Evolutionary conservation across 345 rosid genomes (phyloP), one percentile per base, ranked within the genome.

Genomic region (Eucalyptus leucophloia): DNA sequence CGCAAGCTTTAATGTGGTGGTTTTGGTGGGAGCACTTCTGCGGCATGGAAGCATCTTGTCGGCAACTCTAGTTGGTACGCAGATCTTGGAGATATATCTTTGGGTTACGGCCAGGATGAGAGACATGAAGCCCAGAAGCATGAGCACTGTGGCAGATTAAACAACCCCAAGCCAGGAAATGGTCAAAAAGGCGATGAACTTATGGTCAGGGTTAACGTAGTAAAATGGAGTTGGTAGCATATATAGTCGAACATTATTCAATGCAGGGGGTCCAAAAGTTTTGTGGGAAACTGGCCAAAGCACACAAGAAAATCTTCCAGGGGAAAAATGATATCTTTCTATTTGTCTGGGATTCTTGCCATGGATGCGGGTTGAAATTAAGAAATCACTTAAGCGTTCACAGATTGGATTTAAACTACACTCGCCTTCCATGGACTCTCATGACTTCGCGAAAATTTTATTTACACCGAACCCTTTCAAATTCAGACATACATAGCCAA

Each of bases 61-160:
- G 9, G 97, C 97, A 17, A 92, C 86, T 24, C 86, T 88, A 37
- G 37, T 92, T 32, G 97, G 92, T 54, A 96, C 86, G 89, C 99
- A 96, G 60, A 96, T 96, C 90, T 94, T 96, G 40, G 95, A 49
- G 49, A 96, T 94, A 30, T 26, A 53, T 89, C 77, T 92, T 88
- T 91, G 94, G 86, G 92, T 91, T 49, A 94, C 96, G 26, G 96
- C 95, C 87, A 96, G 86, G 45, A 91, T 87, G 14, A 96, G 95
- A 13, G 99, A 96, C 97, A 96, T 95, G 92, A 96, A 95, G 7
- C 98, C 99, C 90, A 96, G 91, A 65, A 95, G 92, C 89, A 95
- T 95, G 17, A 96, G 93, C 92, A 92, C 99, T 96, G 95, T 89
- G 47, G 24, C 83, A 32, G 19, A 56, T 56, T 49, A 37, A n/a